Evolutionary conservation across 2,329 filamentous ascomycete species (phyloP), one percentile per base, ranked within the genome.

Genomic region (Annulohypoxylon truncatum): DNA sequence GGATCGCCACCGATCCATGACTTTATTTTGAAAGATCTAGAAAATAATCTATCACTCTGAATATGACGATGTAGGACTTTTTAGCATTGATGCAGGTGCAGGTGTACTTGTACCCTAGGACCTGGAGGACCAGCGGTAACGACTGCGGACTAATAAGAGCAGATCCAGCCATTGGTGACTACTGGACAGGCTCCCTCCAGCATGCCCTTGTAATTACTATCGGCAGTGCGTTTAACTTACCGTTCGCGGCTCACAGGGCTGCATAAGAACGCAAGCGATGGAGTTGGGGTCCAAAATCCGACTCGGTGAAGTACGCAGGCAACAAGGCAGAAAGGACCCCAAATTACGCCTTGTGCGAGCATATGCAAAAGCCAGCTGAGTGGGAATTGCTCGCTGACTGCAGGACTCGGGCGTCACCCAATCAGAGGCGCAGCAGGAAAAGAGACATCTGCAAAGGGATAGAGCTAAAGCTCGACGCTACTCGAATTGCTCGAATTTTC

Each of bases 301-400:
- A 77, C 75, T 76, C 74, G 76, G 74, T 74, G 72, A 76, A 69
- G 73, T 75, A 74, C 72, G 70, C 72, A 77, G 76, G 76, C 76
- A 77, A 77, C 76, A 78, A 78, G 76, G 76, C 76, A 77, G 75
- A 77, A 72, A 71, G 64, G 73, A 71, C 69, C 67, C 63, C 70
- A 63, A 72, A 76, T 72, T 75, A 70, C 71, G 75, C 75, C 75
- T 76, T 72, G 72, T 74, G 48, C 68, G 38, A 42, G 68, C 70
- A 61, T 66, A 68, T 66, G 63, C 50, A 61, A 64, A 53, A 66
- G 61, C 57, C 69, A 76, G 75, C 75, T 77, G 75, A 75, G 72
- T 71, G 71, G 72, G 70, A 74, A 72, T 66, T 60, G 68, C 60
- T 69, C 75, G 74, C 75, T 77, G 74, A 77, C 75, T 75, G 75